These are phyloP conservation scores for Pleurotus ostreatus DNA, from an alignment of 768 basidiomycete genomes.

Conservation along the genomic window DNA sequence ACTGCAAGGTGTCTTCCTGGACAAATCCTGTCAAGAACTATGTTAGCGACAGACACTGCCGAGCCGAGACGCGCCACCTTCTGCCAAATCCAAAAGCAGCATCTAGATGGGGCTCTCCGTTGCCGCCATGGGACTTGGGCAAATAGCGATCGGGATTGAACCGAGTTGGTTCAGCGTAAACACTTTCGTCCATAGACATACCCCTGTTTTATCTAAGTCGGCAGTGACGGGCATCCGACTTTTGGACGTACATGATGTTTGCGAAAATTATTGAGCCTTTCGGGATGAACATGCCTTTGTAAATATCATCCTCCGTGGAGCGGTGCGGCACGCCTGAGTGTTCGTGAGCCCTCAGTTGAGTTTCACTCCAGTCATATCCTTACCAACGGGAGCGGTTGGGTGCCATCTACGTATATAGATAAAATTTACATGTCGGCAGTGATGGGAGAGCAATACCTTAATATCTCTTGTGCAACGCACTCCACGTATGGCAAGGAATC, in stretches of 20 bases:
- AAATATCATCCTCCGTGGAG: constrained; percentile 5
- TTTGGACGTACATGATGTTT: constrained; percentile 7
- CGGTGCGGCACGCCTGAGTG: not conserved
- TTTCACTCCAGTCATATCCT: not conserved
- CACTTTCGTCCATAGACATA: constrained; percentile 24
- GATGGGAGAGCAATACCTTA: not conserved
- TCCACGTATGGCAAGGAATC: constrained; percentile 12
- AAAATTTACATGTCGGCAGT: not conserved
- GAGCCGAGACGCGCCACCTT: constrained; percentile 19
- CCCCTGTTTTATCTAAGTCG: constrained; percentile 17
- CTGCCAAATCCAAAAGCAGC: constrained; percentile 38
- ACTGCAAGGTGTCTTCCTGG: too few relatives aligned
- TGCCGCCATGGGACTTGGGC: constrained; percentile 19
- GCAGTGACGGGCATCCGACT: constrained; percentile 23
- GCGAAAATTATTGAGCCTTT: constrained; percentile 8
- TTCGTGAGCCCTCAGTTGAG: not conserved
- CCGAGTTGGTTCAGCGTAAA: constrained; percentile 26
- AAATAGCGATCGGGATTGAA: constrained; percentile 34
- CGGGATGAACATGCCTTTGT: not conserved
- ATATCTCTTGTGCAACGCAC: not conserved
- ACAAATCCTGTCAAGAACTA: too few relatives aligned
- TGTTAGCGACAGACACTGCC: too few relatives aligned
- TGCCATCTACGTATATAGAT: not conserved
- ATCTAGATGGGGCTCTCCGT: constrained; percentile 14
- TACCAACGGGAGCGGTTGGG: not conserved